A percentile compares a stretch with the other conserved stretches of the same genome.
Conservation (phyloP, 208 protist species). For the Leishmania amazonensis region DNA sequence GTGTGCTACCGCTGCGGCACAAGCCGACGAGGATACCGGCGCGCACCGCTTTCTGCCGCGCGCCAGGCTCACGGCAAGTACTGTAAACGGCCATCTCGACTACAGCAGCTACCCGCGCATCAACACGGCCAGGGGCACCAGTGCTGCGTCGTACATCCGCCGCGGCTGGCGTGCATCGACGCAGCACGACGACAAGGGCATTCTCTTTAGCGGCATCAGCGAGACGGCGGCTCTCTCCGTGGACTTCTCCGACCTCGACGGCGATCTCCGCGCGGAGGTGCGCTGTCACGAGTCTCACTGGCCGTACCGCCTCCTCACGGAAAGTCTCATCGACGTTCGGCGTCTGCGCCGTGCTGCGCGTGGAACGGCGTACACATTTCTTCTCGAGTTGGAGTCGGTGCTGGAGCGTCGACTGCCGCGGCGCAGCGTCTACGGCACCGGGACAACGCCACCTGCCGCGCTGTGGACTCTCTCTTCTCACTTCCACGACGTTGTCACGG, state of each 20-base stretch:
- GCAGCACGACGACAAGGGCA: conserved; percentile 29
- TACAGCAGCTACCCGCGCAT: conserved; percentile 18
- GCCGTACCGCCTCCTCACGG: conserved; percentile 54
- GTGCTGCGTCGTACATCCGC: conserved; percentile 16
- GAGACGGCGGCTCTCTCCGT: conserved; percentile 41
- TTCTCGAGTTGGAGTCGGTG: conserved; percentile 56
- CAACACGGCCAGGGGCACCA: neutral
- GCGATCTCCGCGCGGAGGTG: conserved; percentile 51
- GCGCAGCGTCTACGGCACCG: conserved; percentile 26
- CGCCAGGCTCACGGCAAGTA: conserved; percentile 20
- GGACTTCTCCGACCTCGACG: conserved; percentile 57
- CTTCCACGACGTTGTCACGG: conserved; percentile 68
- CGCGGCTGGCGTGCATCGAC: conserved; percentile 33
- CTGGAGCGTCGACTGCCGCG: conserved; percentile 46
- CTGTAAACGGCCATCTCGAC: conserved; percentile 25
- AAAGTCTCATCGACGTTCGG: conserved; percentile 81
- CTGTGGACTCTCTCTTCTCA: conserved; percentile 83
- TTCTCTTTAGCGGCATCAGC: conserved; percentile 46
- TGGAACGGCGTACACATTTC: conserved; percentile 52
- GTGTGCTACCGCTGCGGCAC: conserved; percentile 2
- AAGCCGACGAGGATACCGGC: conserved; percentile 23
- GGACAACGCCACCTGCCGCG: conserved; percentile 43
- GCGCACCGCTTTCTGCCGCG: conserved; percentile 36
- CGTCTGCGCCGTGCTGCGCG: conserved; percentile 57
- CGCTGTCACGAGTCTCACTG: conserved; percentile 56